Evolutionary conservation across 148 eudicot species (phyloP).

Genomic region (Chenopodium suecicum): DNA sequence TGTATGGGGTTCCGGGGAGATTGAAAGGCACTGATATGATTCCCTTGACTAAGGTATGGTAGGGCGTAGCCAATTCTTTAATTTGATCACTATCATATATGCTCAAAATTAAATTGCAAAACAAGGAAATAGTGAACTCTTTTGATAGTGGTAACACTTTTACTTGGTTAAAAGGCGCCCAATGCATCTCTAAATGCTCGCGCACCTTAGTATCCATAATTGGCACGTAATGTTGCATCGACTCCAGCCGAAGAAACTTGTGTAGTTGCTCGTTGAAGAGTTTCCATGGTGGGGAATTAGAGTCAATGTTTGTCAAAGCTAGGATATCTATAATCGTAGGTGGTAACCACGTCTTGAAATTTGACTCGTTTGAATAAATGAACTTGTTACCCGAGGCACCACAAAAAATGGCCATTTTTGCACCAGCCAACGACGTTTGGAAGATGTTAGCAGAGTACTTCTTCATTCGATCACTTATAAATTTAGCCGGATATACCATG

Average conservation of each 20-base stretch:
- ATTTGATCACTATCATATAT: neutral
- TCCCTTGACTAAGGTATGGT: neutral
- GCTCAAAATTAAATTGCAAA: neutral
- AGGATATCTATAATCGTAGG: neutral
- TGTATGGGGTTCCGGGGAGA: conserved; percentile 10
- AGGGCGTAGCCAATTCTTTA: neutral
- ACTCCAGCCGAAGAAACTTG: neutral
- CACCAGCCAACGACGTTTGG: no score
- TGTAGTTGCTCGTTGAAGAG: neutral
- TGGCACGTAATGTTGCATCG: neutral
- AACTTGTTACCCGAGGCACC: conserved; percentile 14
- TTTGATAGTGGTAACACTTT: neutral
- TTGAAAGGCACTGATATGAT: neutral
- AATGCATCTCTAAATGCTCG: conserved; percentile 12
- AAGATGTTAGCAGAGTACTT: neutral
- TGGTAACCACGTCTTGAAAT: conserved; percentile 5
- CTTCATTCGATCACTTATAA: conserved; percentile 1
- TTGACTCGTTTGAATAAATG: neutral
- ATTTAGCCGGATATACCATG: neutral
- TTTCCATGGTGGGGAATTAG: neutral
- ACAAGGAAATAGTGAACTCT: neutral
- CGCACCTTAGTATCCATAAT: conserved; percentile 4
- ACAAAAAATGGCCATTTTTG: no score
- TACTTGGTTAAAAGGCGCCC: neutral
- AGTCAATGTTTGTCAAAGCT: neutral